These are phyloP conservation scores for Candida jianshihensis DNA, from an alignment of 805 yeast species.

Conservation along the genomic window DNA sequence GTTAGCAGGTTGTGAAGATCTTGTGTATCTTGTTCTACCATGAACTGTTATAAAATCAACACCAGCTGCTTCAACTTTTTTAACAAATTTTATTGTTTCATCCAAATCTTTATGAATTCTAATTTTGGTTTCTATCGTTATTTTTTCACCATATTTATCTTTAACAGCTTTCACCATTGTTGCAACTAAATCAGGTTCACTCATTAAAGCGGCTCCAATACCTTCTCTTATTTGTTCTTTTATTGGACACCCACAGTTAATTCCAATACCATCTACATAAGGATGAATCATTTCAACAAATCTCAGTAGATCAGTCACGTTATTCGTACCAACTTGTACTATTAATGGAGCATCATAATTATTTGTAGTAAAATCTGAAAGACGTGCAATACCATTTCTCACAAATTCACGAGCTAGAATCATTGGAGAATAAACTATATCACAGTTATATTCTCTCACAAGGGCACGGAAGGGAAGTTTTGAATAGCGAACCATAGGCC, in stretches of 20 bases:
- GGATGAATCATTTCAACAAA: slow-evolving; percentile 89
- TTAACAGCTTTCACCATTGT: slow-evolving; percentile 83
- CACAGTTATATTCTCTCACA: slow-evolving; percentile 64
- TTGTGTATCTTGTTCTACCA: slow-evolving; percentile 79
- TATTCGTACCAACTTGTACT: slow-evolving; percentile 88
- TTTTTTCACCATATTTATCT: slow-evolving; percentile 55
- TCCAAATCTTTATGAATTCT: slow-evolving; percentile 73
- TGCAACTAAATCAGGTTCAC: slow-evolving; percentile 71
- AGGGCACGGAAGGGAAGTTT: slow-evolving; percentile 86
- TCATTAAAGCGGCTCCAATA: slow-evolving; percentile 93
- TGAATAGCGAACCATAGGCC: slow-evolving; percentile 97
- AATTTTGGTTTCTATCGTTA: slow-evolving; percentile 88
- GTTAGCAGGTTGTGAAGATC: slow-evolving; percentile 80
- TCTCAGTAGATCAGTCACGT: slow-evolving; percentile 70
- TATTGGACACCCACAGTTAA: slow-evolving; percentile 97
- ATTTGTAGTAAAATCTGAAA: slow-evolving; percentile 81
- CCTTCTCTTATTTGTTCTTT: slow-evolving; percentile 93
- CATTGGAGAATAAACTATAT: slow-evolving; percentile 93
- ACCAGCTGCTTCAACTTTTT: slow-evolving; percentile 74
- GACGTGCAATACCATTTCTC: slow-evolving; percentile 71
- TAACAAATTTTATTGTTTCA: slow-evolving; percentile 69
- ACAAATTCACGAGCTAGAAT: slow-evolving; percentile 93
- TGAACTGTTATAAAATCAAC: slow-evolving; percentile 93
- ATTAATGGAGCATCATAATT: slow-evolving; percentile 61
- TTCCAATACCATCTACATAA: slow-evolving; percentile 86